phyloP scores from a whole-genome alignment of 257 asterid species.

The Verbena officinalis region DNA sequence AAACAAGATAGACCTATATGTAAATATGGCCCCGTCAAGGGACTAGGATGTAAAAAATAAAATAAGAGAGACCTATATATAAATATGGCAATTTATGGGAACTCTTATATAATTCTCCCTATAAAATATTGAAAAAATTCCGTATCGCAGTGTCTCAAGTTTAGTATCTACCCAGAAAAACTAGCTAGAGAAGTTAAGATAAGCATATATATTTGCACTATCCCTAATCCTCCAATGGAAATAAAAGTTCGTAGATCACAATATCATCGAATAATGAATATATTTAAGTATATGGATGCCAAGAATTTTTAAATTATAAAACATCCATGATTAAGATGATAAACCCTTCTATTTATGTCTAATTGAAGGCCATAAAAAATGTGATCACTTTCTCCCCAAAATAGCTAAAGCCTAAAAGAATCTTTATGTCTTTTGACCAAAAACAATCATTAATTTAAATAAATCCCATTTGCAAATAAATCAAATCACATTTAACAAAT shows the following conservation, averaged over 20 bases:
- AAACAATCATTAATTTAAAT: slow-evolving; percentile 17
- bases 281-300: not conserved
- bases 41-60: too few species aligned
- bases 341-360: slow-evolving; percentile 29
- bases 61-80: too few species aligned
- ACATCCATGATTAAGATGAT: slow-evolving; percentile 28
- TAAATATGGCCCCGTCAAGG: too few species aligned
- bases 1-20: too few species aligned
- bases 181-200: not conserved
- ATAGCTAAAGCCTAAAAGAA: slow-evolving; percentile 39
- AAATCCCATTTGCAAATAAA: not conserved
- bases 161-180: too few species aligned
- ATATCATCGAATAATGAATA: slow-evolving; percentile 15
- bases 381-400: slow-evolving; percentile 30
- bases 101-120: too few species aligned
- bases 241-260: not conserved
- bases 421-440: slow-evolving; percentile 29
- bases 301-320: slow-evolving; percentile 16
- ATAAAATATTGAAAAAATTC: too few species aligned
- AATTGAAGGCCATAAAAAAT: slow-evolving; percentile 8
- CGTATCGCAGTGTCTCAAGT: too few species aligned
- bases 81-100: too few species aligned
- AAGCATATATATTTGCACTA: not conserved
- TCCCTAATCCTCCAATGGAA: not conserved
- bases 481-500: not conserved